phyloP scores from a whole-genome alignment of 192 early-diverging fungal species.

The Neocallimastix lanati region DNA sequence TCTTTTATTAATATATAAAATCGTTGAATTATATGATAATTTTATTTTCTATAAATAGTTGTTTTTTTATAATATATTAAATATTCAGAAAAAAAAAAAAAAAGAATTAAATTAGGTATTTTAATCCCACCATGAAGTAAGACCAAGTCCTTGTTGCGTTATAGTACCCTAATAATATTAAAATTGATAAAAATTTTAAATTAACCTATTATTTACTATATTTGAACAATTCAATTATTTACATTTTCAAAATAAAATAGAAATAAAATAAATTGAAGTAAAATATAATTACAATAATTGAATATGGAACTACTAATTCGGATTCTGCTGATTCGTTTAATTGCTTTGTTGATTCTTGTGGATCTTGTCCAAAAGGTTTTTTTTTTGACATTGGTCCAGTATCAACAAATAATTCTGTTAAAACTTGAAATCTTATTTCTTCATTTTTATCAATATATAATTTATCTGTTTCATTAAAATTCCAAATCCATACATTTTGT shows the following conservation, averaged over 20 bases:
- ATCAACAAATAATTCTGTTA: neutral
- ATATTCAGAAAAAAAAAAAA: neutral
- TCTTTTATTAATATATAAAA: too few species aligned
- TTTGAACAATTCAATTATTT: too few species aligned
- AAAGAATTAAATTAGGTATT: neutral
- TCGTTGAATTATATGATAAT: too few species aligned
- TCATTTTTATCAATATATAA: neutral
- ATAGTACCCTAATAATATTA: neutral
- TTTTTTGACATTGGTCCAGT: neutral
- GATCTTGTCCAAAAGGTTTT: neutral
- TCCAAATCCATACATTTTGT: neutral
- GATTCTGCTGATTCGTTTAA: neutral
- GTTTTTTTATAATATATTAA: too few species aligned
- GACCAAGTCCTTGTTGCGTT: neutral
- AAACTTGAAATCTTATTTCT: neutral
- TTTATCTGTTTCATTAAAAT: neutral
- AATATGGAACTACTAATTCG: neutral
- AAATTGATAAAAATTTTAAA: too few species aligned
- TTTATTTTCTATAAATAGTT: too few species aligned
- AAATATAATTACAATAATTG: neutral
- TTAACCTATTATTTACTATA: too few species aligned
- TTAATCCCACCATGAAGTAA: neutral
- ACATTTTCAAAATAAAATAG: too few species aligned
- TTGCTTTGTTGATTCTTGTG: neutral
- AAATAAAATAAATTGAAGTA: neutral